Conservation (phyloP, 208 protist genomes). For the Phytomonas francai region DNA sequence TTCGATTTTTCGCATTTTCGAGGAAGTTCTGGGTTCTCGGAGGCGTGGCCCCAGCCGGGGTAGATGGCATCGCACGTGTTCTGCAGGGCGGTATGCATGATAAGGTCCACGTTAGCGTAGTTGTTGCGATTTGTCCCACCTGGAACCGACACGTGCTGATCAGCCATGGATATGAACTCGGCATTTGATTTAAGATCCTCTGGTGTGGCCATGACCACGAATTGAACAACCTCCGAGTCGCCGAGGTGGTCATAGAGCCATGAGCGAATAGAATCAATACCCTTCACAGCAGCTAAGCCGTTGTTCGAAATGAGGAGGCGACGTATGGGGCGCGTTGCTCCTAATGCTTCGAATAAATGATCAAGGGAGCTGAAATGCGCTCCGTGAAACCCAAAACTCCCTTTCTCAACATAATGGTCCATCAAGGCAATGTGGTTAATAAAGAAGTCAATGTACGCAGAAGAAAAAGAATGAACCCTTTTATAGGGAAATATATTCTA, state of each 20-base stretch:
- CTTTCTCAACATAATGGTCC: too few species aligned
- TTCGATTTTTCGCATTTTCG: slow-evolving; percentile 54
- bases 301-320: slow-evolving; percentile 97
- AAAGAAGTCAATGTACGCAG: neutral
- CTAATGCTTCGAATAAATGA: slow-evolving; percentile 44
- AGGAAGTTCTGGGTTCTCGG: slow-evolving; percentile 96
- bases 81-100: slow-evolving; percentile 94
- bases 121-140: slow-evolving; percentile 98
- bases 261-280: slow-evolving; percentile 94
- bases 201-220: slow-evolving; percentile 97
- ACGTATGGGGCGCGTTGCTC: slow-evolving; percentile 58
- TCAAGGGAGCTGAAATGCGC: slow-evolving; percentile 31
- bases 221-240: slow-evolving; percentile 91
- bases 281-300: slow-evolving; percentile 97
- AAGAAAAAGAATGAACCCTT: neutral
- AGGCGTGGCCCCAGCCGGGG: slow-evolving; percentile 98
- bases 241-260: slow-evolving; percentile 95
- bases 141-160: slow-evolving; percentile 91
- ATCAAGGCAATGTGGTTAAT: slow-evolving; percentile 3
- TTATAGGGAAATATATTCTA: neutral
- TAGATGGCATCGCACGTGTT: slow-evolving; percentile 94
- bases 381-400: too few species aligned
- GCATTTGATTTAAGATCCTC: slow-evolving; percentile 98
- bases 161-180: slow-evolving; percentile 97
- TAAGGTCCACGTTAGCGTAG: slow-evolving; percentile 98